Percentiles rank a stretch among this genome's conserved stretches.
Conservation (phyloP, 2,329 filamentous ascomycete species). For the Fusarium proliferatum region DNA sequence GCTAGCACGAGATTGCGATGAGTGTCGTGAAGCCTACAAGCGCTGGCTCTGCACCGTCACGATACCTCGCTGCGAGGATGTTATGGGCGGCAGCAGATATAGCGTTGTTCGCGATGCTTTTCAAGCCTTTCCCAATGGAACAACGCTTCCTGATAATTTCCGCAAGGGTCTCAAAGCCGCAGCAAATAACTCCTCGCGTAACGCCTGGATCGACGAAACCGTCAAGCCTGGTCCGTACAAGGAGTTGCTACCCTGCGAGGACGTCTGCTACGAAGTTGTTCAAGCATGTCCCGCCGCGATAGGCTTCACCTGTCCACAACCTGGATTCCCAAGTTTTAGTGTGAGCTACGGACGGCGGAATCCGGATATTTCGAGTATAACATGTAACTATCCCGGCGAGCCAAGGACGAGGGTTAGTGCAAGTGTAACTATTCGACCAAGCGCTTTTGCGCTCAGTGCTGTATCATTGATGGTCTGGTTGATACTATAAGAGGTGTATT, state of each 20-base stretch:
- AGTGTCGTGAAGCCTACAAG: slow-evolving; percentile 87
- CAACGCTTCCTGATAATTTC: slow-evolving; percentile 56
- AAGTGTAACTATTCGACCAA: slow-evolving; percentile 24
- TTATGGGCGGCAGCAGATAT: slow-evolving; percentile 62
- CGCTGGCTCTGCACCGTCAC: slow-evolving; percentile 93
- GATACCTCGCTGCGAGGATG: slow-evolving; percentile 93
- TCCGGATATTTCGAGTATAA: slow-evolving; percentile 39
- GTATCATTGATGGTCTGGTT: slow-evolving; percentile 36
- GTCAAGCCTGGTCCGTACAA: slow-evolving; percentile 91
- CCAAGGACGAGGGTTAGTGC: slow-evolving; percentile 46
- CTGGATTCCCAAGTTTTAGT: slow-evolving; percentile 48
- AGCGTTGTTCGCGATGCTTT: slow-evolving; percentile 74
- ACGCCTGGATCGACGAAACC: slow-evolving; percentile 74
- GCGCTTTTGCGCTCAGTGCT: slow-evolving; percentile 22
- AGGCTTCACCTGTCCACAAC: slow-evolving; percentile 78
- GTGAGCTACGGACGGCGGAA: slow-evolving; percentile 51
- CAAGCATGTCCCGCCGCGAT: slow-evolving; percentile 84
- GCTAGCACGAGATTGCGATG: slow-evolving; percentile 77
- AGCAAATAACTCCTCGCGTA: slow-evolving; percentile 67
- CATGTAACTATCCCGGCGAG: slow-evolving; percentile 55
- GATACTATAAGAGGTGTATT: slow-evolving; percentile 19
- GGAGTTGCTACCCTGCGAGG: slow-evolving; percentile 88
- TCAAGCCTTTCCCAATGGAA: slow-evolving; percentile 77
- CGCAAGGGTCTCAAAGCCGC: slow-evolving; percentile 36
- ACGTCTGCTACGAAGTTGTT: slow-evolving; percentile 88